These are phyloP conservation scores for Mycena crocata DNA, from an alignment of 768 basidiomycete species.

Conservation along the genomic window DNA sequence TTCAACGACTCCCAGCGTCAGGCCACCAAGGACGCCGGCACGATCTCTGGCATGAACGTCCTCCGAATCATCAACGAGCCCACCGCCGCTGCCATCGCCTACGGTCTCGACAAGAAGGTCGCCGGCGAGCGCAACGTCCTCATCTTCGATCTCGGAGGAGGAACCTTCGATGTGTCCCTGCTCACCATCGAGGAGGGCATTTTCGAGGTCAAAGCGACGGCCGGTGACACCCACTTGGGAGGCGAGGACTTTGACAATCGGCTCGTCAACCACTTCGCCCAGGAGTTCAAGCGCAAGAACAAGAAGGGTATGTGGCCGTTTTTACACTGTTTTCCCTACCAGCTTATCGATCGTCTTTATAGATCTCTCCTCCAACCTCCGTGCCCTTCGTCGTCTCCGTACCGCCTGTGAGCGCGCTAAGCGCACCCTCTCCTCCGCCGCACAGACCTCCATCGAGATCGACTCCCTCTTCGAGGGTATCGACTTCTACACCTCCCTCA, in stretches of 20 bases:
- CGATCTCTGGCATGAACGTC: conserved; percentile 93
- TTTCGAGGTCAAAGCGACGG: conserved; percentile 98
- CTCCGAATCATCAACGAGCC: conserved; percentile 99
- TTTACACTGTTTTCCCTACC: neutral
- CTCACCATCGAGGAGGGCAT: conserved; percentile 97
- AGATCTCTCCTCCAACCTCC: conserved; percentile 92
- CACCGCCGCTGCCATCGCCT: conserved; percentile 97
- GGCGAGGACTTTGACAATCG: conserved; percentile 99
- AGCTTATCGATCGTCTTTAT: conserved; percentile 22
- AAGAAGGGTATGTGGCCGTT: conserved; percentile 77
- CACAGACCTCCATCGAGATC: conserved; percentile 97
- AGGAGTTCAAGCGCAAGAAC: conserved; percentile 98
- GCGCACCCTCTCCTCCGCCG: conserved; percentile 96
- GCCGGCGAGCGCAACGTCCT: conserved; percentile 92
- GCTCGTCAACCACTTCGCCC: conserved; percentile 95
- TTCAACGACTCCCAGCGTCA: conserved; percentile 99
- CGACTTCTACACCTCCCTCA: conserved; percentile 98
- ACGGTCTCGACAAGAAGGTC: conserved; percentile 97
- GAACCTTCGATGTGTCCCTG: conserved; percentile 98
- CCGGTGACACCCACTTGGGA: conserved; percentile 98
- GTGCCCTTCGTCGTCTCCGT: conserved; percentile 96
- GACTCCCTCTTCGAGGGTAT: conserved; percentile 98
- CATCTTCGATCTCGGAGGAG: conserved; percentile 98
- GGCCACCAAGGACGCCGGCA: conserved; percentile 97
- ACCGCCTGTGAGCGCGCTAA: conserved; percentile 99